phyloP scores from a whole-genome alignment of 1,284 basidiomycete genomes.

The Agroathelia rolfsii region DNA sequence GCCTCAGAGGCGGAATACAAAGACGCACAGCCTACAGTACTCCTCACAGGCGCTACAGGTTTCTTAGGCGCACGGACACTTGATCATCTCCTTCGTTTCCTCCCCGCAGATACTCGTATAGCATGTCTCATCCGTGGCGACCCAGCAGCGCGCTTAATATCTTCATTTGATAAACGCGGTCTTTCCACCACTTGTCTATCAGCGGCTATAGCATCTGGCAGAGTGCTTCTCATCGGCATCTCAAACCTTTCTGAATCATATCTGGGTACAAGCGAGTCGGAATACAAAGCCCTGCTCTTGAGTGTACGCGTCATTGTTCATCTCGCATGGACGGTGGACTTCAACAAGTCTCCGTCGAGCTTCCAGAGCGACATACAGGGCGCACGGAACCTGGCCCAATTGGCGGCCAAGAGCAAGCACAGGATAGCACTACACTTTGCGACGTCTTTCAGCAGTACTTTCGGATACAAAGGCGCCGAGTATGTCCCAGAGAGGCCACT shows the following conservation, averaged over 20 bases:
- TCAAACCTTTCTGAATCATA: too few species aligned
- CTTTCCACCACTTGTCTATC: background rate
- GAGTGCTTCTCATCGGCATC: too few species aligned
- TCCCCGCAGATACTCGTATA: background rate
- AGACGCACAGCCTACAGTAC: too few species aligned
- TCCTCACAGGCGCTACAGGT: slow-evolving; percentile 9
- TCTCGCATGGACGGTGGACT: slow-evolving; percentile 20
- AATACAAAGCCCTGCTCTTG: too few species aligned
- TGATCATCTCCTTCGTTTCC: background rate
- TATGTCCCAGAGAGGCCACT: slow-evolving; percentile 7
- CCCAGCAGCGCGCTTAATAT: background rate
- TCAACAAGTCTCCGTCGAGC: slow-evolving; percentile 13
- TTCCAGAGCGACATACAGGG: slow-evolving; percentile 14
- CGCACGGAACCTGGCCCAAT: slow-evolving; percentile 13
- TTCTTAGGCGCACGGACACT: slow-evolving; percentile 5
- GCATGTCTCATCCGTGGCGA: slow-evolving; percentile 5
- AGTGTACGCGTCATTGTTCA: too few species aligned
- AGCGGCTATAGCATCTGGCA: background rate
- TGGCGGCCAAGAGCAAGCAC: slow-evolving; percentile 5
- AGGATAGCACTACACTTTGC: slow-evolving; percentile 7
- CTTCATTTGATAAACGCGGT: slow-evolving; percentile 1
- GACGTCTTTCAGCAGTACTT: slow-evolving; percentile 8
- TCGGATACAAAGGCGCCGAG: slow-evolving; percentile 12
- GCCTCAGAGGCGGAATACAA: background rate
- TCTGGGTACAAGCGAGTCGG: too few species aligned